These are phyloP conservation scores for Lipomyces starkeyi DNA, from an alignment of 805 yeast species.

Conservation along the genomic window DNA sequence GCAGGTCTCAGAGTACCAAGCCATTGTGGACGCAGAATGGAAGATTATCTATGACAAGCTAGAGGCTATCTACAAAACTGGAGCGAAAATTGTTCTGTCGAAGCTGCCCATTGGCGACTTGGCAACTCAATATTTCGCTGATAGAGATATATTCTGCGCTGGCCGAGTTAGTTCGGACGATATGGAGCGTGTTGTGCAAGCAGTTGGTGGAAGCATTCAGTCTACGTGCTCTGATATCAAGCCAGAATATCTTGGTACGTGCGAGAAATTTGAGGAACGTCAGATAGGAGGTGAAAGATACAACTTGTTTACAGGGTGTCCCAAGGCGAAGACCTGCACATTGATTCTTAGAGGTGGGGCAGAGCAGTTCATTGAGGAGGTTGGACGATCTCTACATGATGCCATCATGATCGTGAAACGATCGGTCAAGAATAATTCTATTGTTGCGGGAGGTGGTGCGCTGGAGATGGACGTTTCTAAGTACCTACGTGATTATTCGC, in stretches of 20 bases:
- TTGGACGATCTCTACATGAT: conserved; percentile 95
- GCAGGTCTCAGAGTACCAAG: conserved; percentile 91
- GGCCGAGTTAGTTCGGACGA: conserved; percentile 91
- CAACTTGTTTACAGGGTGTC: conserved; percentile 91
- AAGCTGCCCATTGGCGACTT: conserved; percentile 97
- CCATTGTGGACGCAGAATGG: conserved; percentile 99
- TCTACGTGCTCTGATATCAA: conserved; percentile 67
- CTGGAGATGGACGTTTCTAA: conserved; percentile 96
- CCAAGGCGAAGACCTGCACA: conserved; percentile 91
- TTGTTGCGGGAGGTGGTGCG: conserved; percentile 99
- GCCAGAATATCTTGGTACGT: conserved; percentile 78
- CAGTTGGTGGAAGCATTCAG: conserved; percentile 92
- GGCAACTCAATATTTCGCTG: conserved; percentile 99
- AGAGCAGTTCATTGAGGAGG: conserved; percentile 97
- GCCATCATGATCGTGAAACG: conserved; percentile 98
- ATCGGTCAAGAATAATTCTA: conserved; percentile 80
- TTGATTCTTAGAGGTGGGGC: conserved; percentile 95
- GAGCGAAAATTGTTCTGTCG: conserved; percentile 91
- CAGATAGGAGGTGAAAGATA: conserved; percentile 97
- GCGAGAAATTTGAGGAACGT: conserved; percentile 84
- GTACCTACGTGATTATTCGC: conserved; percentile 83
- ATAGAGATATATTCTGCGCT: conserved; percentile 94
- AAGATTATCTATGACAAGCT: conserved; percentile 85
- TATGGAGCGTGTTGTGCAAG: conserved; percentile 87
- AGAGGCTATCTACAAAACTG: conserved; percentile 78